phyloP scores from a whole-genome alignment of 306 rosid genomes.

The Prunus davidiana region DNA sequence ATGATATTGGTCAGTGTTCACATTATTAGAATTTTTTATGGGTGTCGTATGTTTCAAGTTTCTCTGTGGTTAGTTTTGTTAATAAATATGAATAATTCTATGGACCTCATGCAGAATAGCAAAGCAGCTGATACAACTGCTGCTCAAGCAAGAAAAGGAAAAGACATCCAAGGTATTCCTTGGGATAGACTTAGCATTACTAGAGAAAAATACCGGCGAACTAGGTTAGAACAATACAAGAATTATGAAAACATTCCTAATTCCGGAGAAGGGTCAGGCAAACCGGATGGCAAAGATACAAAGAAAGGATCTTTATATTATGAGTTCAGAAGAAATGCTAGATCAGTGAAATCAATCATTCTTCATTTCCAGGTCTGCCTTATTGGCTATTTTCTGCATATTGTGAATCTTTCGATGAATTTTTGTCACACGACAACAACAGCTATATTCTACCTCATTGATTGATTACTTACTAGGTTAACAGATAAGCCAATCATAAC shows the following conservation, averaged over 20 bases:
- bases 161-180: constrained; percentile 53
- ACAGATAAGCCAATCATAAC: too few species aligned
- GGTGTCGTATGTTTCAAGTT: background rate
- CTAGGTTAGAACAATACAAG: constrained; percentile 89
- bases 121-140: constrained; percentile 41
- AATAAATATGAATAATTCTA: background rate
- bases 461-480: background rate
- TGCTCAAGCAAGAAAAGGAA: constrained; percentile 46
- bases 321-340: constrained; percentile 72
- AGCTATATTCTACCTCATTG: background rate
- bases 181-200: constrained; percentile 49
- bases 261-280: constrained; percentile 68
- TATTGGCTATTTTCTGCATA: background rate
- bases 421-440: background rate
- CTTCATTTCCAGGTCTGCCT: constrained; percentile 73
- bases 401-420: background rate
- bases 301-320: constrained; percentile 62
- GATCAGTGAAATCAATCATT: constrained; percentile 89
- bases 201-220: constrained; percentile 56
- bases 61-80: background rate
- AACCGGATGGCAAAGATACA: constrained; percentile 64
- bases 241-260: constrained; percentile 77
- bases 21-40: background rate
- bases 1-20: background rate
- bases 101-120: constrained; percentile 45